Evolutionary conservation across 2,329 filamentous ascomycete species (phyloP), one percentile per base, ranked within the genome.

Genomic region (Colletotrichum shisoi): DNA sequence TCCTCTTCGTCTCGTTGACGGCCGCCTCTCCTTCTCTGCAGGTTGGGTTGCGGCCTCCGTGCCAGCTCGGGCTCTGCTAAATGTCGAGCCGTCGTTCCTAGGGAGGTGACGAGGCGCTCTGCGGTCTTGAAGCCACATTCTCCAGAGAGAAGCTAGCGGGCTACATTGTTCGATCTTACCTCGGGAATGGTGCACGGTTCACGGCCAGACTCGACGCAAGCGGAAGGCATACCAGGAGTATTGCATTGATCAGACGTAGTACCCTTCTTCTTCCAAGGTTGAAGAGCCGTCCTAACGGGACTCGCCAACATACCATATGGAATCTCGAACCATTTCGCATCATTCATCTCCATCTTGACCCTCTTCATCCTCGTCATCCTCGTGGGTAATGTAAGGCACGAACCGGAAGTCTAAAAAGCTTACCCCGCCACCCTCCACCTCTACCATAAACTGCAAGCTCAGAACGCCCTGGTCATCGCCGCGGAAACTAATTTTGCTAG

Each of bases 381-480:
- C 88, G 48, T 91, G 85, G 24, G 86, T 85, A 17, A 84, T 82
- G 62, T 88, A 89, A 17, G 92, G 92, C 64, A 96, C 89, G 74
- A 95, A 92, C 21, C 91, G 84, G 76, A 94, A 96, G 76, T 95
- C 91, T 27, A 95, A 83, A 78, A 94, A 96, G 72, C 88, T 91
- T 45, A 88, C 82, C 27, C 83, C 83, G 5, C 86, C 85, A 7
- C 86, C 85, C 69, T 95, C 92, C 48, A 94, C 84, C 75, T 97
- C 93, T 17, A 99, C 90, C 91, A 99, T 95, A 74, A 98, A 97
- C 75, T 99, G 95, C 76, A 98, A 80, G 78, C 92, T 97, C 70
- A 99, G 78, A 37, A 99, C 94, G 0, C 95, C 94, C 75, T 97
- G 92, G 2, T 86, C 84, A 77, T 99, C 95, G 0, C 93, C 90